Evolutionary conservation across 2,329 filamentous ascomycete genomes (phyloP).

Genomic region (Aspergillus terreus): DNA sequence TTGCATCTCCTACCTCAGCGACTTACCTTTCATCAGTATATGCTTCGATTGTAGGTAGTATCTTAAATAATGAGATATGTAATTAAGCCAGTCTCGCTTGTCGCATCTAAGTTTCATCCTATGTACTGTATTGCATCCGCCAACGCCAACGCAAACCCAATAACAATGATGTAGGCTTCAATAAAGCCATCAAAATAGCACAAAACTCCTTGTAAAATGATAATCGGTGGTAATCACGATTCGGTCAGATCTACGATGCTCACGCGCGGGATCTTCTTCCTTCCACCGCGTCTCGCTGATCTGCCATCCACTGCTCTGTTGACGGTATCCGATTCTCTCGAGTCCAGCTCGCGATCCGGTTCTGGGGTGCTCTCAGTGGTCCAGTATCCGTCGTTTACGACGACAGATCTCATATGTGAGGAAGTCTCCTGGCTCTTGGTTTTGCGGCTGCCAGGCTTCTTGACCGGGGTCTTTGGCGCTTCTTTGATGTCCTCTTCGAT

Average conservation of each 20-base stretch:
- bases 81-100: not conserved
- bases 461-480: not conserved
- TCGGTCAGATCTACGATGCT: slow-evolving; percentile 31
- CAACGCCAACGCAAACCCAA: not conserved
- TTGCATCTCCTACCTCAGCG: too few species aligned
- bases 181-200: not conserved
- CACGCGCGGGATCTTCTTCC: slow-evolving; percentile 30
- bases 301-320: not conserved
- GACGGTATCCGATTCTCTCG: slow-evolving; percentile 2
- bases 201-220: not conserved
- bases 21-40: too few species aligned
- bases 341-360: slow-evolving; percentile 4
- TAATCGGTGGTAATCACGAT: not conserved
- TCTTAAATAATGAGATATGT: not conserved
- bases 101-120: not conserved
- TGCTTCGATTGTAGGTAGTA: too few species aligned
- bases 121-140: not conserved
- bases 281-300: slow-evolving; percentile 13
- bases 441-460: not conserved
- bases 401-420: slow-evolving; percentile 13
- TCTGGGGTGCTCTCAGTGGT: slow-evolving; percentile 7
- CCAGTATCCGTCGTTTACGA: slow-evolving; percentile 9
- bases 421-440: not conserved
- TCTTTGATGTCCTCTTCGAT: not conserved
- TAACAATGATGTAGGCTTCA: not conserved